These are phyloP conservation scores for Sanghuangporus weigelae DNA, from an alignment of 1,284 basidiomycete genomes.

Conservation along the genomic window DNA sequence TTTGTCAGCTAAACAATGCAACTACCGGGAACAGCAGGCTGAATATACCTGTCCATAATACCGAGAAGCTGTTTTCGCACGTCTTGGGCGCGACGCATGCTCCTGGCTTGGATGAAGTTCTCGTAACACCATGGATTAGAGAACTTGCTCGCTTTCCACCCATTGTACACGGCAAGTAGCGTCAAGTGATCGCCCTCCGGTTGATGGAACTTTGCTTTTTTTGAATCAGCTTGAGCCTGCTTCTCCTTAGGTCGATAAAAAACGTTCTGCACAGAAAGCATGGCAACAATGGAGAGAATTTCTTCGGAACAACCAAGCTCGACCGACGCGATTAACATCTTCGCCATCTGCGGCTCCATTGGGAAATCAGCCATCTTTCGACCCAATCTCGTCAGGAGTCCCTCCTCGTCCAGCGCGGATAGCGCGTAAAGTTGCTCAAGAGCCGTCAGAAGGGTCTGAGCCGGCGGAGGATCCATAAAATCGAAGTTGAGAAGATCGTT, in stretches of 20 bases:
- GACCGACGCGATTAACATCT: conserved; percentile 98
- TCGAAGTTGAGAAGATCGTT: conserved; percentile 98
- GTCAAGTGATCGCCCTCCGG: conserved; percentile 98
- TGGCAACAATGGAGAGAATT: conserved; percentile 94
- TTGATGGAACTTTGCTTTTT: conserved; percentile 98
- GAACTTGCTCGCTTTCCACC: conserved; percentile 94
- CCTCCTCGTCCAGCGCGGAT: conserved; percentile 95
- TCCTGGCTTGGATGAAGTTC: conserved; percentile 96
- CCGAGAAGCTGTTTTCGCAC: conserved; percentile 95
- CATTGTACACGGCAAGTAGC: conserved; percentile 94
- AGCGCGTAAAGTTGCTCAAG: conserved; percentile 92
- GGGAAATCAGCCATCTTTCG: conserved; percentile 99
- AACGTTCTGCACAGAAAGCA: conserved; percentile 95
- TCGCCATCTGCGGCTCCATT: conserved; percentile 93
- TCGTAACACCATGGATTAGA: conserved; percentile 96
- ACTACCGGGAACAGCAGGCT: neutral
- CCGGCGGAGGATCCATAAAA: conserved; percentile 99
- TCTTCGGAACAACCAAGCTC: conserved; percentile 97
- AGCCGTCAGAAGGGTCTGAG: conserved; percentile 92
- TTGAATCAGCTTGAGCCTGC: conserved; percentile 97
- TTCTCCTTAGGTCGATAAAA: conserved; percentile 99
- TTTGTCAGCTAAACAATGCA: neutral
- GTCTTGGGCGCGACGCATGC: conserved; percentile 96
- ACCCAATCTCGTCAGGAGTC: conserved; percentile 87
- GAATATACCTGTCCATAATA: conserved; percentile 91